Base-by-base conservation (phyloP, 2,329 filamentous ascomycete species). In the Fusarium penzigii region DNA sequence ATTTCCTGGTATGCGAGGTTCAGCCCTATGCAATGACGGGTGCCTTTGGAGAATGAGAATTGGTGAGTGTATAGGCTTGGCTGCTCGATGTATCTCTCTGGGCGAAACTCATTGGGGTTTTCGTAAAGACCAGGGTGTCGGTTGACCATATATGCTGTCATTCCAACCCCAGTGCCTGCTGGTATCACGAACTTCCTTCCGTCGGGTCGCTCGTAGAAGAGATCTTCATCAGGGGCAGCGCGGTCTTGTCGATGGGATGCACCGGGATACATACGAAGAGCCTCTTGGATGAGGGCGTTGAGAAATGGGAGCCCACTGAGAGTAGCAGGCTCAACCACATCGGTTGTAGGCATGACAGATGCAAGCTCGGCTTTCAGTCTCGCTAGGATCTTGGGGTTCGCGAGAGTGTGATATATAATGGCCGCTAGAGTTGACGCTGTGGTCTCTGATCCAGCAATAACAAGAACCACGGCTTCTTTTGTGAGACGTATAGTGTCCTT, bases 231-330 rank as follows among this genome's bases (percentile, higher is more conserved):
- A 4, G 68, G 68, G 3, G 55, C 68, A 52, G 56, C 65, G 46
- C 57, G 70, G 49, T 48, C 67, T 56, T 61, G 68, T 49, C 57
- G 55, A 61, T 40, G 65, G 39, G 60, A 57, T 1, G 72, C 68
- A 1, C 70, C 73, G 9, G 73, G 75, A 14, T 72, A 71, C 3
- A 79, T 48, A 4, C 77, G 71, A 8, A 78, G 53, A 0, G 69
- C 59, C 53, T 77, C 74, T 34, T 65, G 61, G 9, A 76, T 67
- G 11, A 71, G 56, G 1, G 72, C 74, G 5, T 70, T 68, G 4
- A 80, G 65, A 45, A 70, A 75, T 0, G 70, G 68, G 2, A 76
- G 49, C 32, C 60, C 53, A 45, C 72, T 67, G 12, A 74, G 55
- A 7, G 64, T 57, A 10, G 44, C 39, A 51, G 59, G 68, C 40